Evolutionary conservation across 2,329 filamentous ascomycete species (phyloP), one percentile per base, ranked within the genome.

Genomic region (Arthrobotrys pseudoclavata): DNA sequence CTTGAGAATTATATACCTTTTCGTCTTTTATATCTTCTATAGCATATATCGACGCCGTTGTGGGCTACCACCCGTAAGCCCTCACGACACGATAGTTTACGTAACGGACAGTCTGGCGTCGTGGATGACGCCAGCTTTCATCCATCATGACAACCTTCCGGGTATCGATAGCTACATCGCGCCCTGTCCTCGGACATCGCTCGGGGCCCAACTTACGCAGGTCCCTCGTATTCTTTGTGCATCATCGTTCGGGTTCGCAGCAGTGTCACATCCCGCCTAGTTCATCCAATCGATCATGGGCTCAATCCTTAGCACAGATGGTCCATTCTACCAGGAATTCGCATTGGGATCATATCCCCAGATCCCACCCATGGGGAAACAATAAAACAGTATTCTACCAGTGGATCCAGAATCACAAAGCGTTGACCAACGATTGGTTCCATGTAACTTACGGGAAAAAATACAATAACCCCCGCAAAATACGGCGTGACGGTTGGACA

Each of bases 151-250:
- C 31, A 12, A 29, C 55, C 31, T 24, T 42, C 20, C 34, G 18
- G 34, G n/a, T 24, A 40, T 26, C 52, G 22, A 31, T 53, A 53
- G 29, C 29, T 20, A 13, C 13, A 22, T 45, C 63, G 15, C 60
- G 29, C n/a, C 31, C 26, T 26, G 34, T 20, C 24, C 63, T 26
- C 48, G 12, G 3, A 5, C 24, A 37, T 24, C 15, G 4, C 45
- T 52, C 31, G 34, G 34, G 31, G 6, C 55, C 61, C 48, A 45
- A 15, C n/a, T 24, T 31, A 10, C 31, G 31, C 24, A 48, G 69
- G 6, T 20, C 48, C 15, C 50, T 72, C 4, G 50, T 72, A 12
- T 72, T 48, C 50, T 40, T 72, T 26, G 48, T 72, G 4, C 69
- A 72, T 42, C 60, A 53, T 48, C 69, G 69, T 22, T 48, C 50